Percentiles rank a stretch among this genome's conserved stretches.
phyloP scores from a whole-genome alignment of 1,139 yeast genomes.

The Candida tunisiensis region DNA sequence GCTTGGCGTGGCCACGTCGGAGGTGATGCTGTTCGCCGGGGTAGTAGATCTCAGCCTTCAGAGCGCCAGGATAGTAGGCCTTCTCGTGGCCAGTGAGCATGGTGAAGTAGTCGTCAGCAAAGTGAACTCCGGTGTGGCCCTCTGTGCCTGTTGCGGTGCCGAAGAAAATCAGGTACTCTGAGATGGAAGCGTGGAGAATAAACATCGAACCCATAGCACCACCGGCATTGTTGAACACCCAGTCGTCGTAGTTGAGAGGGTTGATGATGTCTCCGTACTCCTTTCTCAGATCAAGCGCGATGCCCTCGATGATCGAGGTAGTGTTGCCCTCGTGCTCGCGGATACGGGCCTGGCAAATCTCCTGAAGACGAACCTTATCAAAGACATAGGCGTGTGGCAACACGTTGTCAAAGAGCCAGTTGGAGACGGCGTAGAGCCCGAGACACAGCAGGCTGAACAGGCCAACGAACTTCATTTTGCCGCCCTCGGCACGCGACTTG shows the following conservation, averaged over 20 bases:
- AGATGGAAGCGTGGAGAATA: constrained; percentile 85
- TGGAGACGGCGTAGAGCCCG: too few relatives aligned
- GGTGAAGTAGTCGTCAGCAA: constrained; percentile 92
- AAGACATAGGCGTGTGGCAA: constrained; percentile 51
- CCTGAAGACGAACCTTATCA: constrained; percentile 30
- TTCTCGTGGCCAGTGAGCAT: constrained; percentile 64
- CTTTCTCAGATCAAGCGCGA: constrained; percentile 41
- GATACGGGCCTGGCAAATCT: constrained; percentile 30
- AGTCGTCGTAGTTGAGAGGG: constrained; percentile 55
- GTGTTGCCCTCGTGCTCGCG: constrained; percentile 37
- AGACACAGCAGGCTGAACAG: too few relatives aligned
- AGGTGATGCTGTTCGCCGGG: constrained; percentile 72
- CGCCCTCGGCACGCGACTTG: too few relatives aligned
- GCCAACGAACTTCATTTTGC: too few relatives aligned
- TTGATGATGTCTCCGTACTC: constrained; percentile 59
- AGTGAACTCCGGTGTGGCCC: constrained; percentile 92
- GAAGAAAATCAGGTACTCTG: constrained; percentile 80
- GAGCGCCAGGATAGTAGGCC: constrained; percentile 51
- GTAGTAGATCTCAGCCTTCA: constrained; percentile 43
- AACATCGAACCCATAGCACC: constrained; percentile 99
- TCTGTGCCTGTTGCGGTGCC: constrained; percentile 88
- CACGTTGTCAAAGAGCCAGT: constrained; percentile 7
- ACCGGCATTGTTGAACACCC: constrained; percentile 97
- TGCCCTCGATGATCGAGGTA: constrained; percentile 39
- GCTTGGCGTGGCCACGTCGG: constrained; percentile 55